Percentiles rank a stretch among this genome's conserved stretches.
Conservation (phyloP, 345 rosid genomes). For the Gossypium stocksii region DNA sequence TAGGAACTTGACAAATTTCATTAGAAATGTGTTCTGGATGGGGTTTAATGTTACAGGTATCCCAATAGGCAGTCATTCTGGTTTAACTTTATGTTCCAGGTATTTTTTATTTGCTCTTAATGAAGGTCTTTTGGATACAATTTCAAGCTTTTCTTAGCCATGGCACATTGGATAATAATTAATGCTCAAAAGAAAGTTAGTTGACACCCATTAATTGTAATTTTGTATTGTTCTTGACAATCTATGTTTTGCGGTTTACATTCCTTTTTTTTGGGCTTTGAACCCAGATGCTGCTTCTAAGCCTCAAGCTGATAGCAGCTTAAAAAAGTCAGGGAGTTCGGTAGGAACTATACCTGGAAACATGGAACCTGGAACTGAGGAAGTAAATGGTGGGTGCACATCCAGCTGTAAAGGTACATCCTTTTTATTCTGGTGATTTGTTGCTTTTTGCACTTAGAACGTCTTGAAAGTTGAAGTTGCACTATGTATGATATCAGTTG, state of each 20-base stretch:
- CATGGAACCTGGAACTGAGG: conserved; percentile 32
- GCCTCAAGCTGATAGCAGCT: conserved; percentile 32
- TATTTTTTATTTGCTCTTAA: neutral
- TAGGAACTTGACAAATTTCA: neutral
- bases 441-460: neutral
- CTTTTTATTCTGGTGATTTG: neutral
- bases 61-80: neutral
- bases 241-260: neutral
- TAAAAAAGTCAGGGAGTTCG: conserved; percentile 28
- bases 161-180: neutral
- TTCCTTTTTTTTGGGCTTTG: conserved; percentile 19
- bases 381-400: conserved; percentile 30
- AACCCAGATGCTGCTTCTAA: conserved; percentile 47
- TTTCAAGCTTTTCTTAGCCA: neutral
- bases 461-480: neutral
- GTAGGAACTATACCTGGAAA: conserved; percentile 25
- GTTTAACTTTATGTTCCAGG: neutral
- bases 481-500: neutral
- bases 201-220: conserved; percentile 4
- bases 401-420: conserved; percentile 46
- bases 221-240: neutral
- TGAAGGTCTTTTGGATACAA: neutral
- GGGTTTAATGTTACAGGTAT: neutral
- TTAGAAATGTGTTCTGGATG: neutral
- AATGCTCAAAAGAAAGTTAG: neutral